Evolutionary conservation across 1,284 basidiomycete genomes (phyloP).

Genomic region (Ganoderma lingzhi): DNA sequence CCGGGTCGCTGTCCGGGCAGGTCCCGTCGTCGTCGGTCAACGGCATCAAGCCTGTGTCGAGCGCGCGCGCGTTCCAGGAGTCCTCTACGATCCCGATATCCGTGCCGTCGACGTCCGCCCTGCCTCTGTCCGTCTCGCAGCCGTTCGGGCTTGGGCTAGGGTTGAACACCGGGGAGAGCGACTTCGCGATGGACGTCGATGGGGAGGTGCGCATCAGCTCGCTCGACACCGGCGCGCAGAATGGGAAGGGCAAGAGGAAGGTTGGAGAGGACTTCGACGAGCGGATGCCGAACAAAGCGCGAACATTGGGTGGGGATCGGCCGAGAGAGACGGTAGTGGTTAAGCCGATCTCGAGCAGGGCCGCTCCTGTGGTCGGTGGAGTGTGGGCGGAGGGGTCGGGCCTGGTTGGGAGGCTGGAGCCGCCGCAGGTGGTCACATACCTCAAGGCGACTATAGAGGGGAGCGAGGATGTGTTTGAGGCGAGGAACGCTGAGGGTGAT

Average conservation of each 20-base stretch:
- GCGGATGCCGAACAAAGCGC: constrained; percentile 52
- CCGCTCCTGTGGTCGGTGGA: constrained; percentile 21
- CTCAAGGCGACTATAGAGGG: constrained; percentile 68
- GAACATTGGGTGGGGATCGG: constrained; percentile 79
- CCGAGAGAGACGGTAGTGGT: constrained; percentile 57
- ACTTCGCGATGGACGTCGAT: constrained; percentile 46
- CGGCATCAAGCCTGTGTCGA: constrained; percentile 24
- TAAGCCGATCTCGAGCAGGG: constrained; percentile 55
- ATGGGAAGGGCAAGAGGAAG: constrained; percentile 57
- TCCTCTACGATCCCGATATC: constrained; percentile 29
- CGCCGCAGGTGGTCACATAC: constrained; percentile 66
- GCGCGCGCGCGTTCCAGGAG: constrained; percentile 38
- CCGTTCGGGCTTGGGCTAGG: constrained; percentile 34
- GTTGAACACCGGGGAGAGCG: constrained; percentile 32
- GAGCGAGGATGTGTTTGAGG: constrained; percentile 77
- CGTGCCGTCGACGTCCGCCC: constrained; percentile 27
- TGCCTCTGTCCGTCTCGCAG: constrained; percentile 23
- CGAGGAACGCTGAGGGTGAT: constrained; percentile 76
- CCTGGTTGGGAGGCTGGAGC: constrained; percentile 47
- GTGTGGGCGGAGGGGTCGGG: constrained; percentile 33
- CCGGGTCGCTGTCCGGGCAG: constrained; percentile 42
- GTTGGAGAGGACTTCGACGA: constrained; percentile 56
- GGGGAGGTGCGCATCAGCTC: constrained; percentile 62
- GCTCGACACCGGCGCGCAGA: constrained; percentile 44
- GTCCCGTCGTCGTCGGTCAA: constrained; percentile 48